A percentile compares a stretch with the other conserved stretches of the same genome.
Evolutionary conservation across 2,329 filamentous ascomycete species (phyloP).

Genomic region (Clarireedia homoeocarpa): DNA sequence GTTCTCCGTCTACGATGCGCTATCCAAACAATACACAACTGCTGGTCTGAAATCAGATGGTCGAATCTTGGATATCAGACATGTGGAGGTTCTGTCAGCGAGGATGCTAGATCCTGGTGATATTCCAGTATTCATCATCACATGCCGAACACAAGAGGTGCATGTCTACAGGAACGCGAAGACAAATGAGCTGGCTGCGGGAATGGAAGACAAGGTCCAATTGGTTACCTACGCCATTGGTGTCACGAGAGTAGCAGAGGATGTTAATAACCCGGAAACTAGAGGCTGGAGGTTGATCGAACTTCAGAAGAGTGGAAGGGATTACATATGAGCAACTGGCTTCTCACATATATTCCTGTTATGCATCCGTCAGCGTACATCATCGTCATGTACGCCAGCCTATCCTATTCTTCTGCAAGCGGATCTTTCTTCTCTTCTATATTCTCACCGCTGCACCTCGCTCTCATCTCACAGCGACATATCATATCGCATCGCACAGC

Average conservation of each 20-base stretch:
- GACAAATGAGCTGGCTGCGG: conserved; percentile 79
- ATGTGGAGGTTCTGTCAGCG: conserved; percentile 80
- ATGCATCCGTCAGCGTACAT: neutral
- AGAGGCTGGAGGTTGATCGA: conserved; percentile 96
- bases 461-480: neutral
- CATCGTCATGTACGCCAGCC: neutral
- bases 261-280: conserved; percentile 95
- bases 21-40: conserved; percentile 92
- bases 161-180: conserved; percentile 95
- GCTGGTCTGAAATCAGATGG: conserved; percentile 92
- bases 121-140: conserved; percentile 93
- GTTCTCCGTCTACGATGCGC: conserved; percentile 92
- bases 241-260: conserved; percentile 86
- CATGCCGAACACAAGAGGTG: conserved; percentile 92
- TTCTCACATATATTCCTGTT: neutral
- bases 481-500: neutral
- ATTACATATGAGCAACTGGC: conserved; percentile 57
- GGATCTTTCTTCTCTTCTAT: neutral
- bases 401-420: neutral
- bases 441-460: neutral
- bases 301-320: conserved; percentile 94
- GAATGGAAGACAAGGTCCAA: conserved; percentile 98
- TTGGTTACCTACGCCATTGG: conserved; percentile 97
- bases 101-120: conserved; percentile 78
- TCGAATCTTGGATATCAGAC: conserved; percentile 87